Percentiles rank a stretch among this genome's conserved stretches.
These are phyloP conservation scores for Neocatenulostroma microsporum DNA, from an alignment of 2,329 filamentous ascomycete species.

Conservation along the genomic window DNA sequence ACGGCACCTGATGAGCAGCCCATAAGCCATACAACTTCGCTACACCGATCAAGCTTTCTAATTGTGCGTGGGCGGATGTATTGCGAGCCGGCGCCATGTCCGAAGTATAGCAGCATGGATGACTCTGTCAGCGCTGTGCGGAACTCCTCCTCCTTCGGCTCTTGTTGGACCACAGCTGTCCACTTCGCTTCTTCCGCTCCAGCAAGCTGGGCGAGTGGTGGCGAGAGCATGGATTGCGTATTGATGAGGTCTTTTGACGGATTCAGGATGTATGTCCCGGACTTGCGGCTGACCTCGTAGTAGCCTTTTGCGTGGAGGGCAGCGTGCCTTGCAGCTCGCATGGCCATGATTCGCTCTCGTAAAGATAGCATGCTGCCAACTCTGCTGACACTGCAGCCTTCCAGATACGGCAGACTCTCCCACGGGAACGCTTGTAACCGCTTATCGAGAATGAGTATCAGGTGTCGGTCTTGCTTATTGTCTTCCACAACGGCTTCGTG, in stretches of 20 bases:
- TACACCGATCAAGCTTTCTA: constrained; percentile 52
- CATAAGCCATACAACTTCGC: constrained; percentile 66
- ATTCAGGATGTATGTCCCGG: constrained; percentile 77
- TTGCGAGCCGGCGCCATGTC: constrained; percentile 88
- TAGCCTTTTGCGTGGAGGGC: constrained; percentile 10
- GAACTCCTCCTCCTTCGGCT: constrained; percentile 72
- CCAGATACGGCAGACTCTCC: constrained; percentile 87
- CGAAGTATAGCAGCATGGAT: constrained; percentile 84
- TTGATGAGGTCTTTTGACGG: constrained; percentile 74
- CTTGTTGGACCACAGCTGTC: constrained; percentile 59
- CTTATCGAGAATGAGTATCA: constrained; percentile 86
- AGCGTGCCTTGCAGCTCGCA: constrained; percentile 29
- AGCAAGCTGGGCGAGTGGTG: constrained; percentile 47
- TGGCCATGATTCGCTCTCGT: constrained; percentile 60
- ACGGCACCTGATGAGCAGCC: constrained; percentile 84
- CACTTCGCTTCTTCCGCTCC: constrained; percentile 40
- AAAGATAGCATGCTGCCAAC: constrained; percentile 81
- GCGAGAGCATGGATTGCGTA: constrained; percentile 68
- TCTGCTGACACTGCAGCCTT: constrained; percentile 70
- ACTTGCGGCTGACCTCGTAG: constrained; percentile 44
- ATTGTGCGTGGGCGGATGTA: constrained; percentile 84
- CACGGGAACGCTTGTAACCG: constrained; percentile 85
- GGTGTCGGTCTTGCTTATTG: constrained; percentile 49
- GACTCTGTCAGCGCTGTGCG: constrained; percentile 56
- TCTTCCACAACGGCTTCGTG: constrained; percentile 45